Conservation (phyloP, 2,329 filamentous ascomycete species). For the Xylaria multiplex region DNA sequence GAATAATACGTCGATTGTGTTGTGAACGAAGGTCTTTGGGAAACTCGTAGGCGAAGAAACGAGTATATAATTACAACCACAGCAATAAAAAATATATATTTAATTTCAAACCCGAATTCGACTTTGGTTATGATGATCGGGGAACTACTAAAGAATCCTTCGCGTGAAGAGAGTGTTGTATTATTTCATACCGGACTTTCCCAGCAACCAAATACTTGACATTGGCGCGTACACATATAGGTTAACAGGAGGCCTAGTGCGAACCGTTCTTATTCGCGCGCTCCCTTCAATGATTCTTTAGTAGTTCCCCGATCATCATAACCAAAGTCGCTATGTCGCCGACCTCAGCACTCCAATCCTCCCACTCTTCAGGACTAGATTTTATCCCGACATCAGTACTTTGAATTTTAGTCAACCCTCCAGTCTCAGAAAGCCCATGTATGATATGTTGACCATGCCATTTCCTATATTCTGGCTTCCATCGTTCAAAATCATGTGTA, state of each 20-base stretch:
- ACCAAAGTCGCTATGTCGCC: slow-evolving; percentile 16
- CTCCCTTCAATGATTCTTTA: background rate
- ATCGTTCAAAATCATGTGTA: slow-evolving; percentile 19
- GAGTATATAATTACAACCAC: no score
- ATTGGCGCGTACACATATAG: background rate
- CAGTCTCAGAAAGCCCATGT: slow-evolving; percentile 19
- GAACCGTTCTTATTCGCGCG: background rate
- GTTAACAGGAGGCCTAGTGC: background rate
- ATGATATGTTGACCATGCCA: slow-evolving; percentile 4
- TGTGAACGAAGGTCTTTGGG: no score
- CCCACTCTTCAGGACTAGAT: slow-evolving; percentile 9
- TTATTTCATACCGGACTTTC: no score
- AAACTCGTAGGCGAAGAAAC: no score
- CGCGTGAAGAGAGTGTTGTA: no score
- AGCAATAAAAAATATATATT: no score
- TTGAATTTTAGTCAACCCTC: slow-evolving; percentile 1
- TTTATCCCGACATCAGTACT: background rate
- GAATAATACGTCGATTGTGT: no score
- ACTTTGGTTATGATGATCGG: no score
- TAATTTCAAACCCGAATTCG: no score
- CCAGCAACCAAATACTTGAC: no score
- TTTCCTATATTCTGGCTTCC: slow-evolving; percentile 20
- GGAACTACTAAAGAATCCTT: no score
- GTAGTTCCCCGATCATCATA: slow-evolving; percentile 20
- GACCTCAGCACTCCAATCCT: slow-evolving; percentile 21